Conservation (phyloP, 225 moss, liverwort and hornwort genomes). For the Anthoceros angustus region DNA sequence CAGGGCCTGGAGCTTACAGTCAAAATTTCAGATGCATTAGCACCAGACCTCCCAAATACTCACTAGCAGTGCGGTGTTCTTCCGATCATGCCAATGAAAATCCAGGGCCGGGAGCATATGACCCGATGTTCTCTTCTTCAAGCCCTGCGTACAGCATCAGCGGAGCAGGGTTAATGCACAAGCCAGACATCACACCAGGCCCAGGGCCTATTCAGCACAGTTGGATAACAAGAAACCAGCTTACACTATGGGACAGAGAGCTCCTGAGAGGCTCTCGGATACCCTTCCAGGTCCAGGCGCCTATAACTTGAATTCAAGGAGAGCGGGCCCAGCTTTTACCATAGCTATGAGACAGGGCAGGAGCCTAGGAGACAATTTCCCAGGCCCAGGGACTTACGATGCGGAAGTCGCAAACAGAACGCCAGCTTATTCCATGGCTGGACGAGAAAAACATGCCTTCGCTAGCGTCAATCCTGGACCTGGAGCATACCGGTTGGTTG, state of each 20-base stretch:
- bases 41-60: conserved; percentile 15
- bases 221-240: neutral
- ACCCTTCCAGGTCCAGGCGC: conserved; percentile 17
- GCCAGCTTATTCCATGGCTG: conserved; percentile 14
- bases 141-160: conserved; percentile 18
- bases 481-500: conserved; percentile 11
- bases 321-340: conserved; percentile 12
- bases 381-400: conserved; percentile 18
- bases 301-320: conserved; percentile 6
- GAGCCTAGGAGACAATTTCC: conserved; percentile 6
- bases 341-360: conserved; percentile 12
- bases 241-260: neutral
- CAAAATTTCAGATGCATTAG: conserved; percentile 12
- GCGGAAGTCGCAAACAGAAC: neutral
- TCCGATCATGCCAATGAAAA: conserved; percentile 9
- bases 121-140: neutral
- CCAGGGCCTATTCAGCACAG: neutral
- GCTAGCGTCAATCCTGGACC: conserved; percentile 18
- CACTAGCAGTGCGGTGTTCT: conserved; percentile 18
- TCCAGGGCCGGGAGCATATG: conserved; percentile 21
- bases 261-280: neutral
- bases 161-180: conserved; percentile 7
- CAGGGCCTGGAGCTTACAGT: conserved; percentile 14
- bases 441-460: conserved; percentile 9
- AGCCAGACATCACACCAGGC: conserved; percentile 6